A percentile compares a stretch with the other conserved stretches of the same genome.
These are phyloP conservation scores for Pythium pectinolyticum DNA, from an alignment of 352 stramenopile genomes.

Conservation along the genomic window DNA sequence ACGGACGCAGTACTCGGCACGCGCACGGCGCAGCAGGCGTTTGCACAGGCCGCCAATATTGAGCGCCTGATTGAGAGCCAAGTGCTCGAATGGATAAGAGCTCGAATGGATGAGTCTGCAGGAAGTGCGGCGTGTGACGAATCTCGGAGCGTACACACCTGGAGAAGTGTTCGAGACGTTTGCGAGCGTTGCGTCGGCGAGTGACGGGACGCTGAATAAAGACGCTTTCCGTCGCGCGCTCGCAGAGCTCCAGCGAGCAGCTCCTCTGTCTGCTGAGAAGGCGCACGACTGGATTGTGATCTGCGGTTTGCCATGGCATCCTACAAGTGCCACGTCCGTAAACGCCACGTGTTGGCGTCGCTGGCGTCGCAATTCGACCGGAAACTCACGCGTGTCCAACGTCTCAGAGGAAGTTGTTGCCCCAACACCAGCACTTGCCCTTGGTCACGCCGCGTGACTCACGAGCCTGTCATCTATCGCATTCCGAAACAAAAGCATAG, in stretches of 20 bases:
- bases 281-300: conserved; percentile 32
- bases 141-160: conserved; percentile 62
- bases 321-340: conserved; percentile 48
- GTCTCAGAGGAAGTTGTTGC: too few relatives aligned
- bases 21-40: conserved; percentile 72
- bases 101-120: conserved; percentile 76
- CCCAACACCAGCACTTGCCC: too few relatives aligned
- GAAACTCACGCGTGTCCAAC: conserved; percentile 62
- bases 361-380: conserved; percentile 48
- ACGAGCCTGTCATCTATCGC: too few relatives aligned
- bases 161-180: conserved; percentile 81
- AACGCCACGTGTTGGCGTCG: conserved; percentile 51
- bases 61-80: conserved; percentile 80
- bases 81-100: conserved; percentile 63
- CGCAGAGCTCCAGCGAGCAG: conserved; percentile 40
- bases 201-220: conserved; percentile 67
- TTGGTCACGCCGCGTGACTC: too few relatives aligned
- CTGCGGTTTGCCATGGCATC: conserved; percentile 54
- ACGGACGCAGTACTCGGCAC: conserved; percentile 56
- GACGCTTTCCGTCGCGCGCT: conserved; percentile 65
- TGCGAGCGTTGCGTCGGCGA: conserved; percentile 50
- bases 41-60: conserved; percentile 74
- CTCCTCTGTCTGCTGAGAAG: too few relatives aligned
- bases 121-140: conserved; percentile 78
- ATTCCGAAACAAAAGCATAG: too few relatives aligned